phyloP scores from a whole-genome alignment of 768 basidiomycete genomes.

The Lepiota brunneoincarnata region DNA sequence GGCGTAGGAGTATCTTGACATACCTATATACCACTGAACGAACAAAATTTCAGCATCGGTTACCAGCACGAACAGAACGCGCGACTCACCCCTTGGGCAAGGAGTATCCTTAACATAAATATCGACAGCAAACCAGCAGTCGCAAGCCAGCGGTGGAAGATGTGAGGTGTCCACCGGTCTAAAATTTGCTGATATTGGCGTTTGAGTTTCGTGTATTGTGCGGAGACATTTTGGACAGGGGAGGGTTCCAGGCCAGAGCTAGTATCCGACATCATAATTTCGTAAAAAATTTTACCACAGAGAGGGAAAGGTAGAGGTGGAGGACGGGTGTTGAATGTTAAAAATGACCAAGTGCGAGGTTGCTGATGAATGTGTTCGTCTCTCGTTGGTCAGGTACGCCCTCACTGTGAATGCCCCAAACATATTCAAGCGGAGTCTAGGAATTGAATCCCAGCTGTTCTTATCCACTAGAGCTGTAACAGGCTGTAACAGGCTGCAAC shows the following conservation, averaged over 20 bases:
- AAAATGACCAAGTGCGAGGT: constrained; percentile 12
- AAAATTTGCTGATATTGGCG: constrained; percentile 84
- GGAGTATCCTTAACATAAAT: constrained; percentile 83
- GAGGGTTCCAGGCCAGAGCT: constrained; percentile 42
- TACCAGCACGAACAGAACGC: neutral
- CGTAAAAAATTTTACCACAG: constrained; percentile 19
- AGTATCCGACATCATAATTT: constrained; percentile 50
- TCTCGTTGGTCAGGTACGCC: constrained; percentile 10
- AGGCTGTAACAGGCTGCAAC: neutral
- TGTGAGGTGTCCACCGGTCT: constrained; percentile 92
- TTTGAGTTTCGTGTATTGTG: constrained; percentile 50
- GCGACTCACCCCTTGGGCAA: constrained; percentile 82
- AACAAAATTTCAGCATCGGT: constrained; percentile 7
- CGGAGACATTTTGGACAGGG: constrained; percentile 46
- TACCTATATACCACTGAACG: constrained; percentile 88
- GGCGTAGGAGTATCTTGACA: constrained; percentile 28
- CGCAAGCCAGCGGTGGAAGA: constrained; percentile 84
- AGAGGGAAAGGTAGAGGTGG: constrained; percentile 6
- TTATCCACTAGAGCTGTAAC: too few relatives aligned
- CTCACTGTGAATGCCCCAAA: constrained; percentile 15
- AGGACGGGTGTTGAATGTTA: constrained; percentile 16
- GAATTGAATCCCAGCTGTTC: constrained; percentile 14
- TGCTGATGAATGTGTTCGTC: constrained; percentile 15
- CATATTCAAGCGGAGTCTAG: constrained; percentile 26
- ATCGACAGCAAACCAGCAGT: constrained; percentile 68